Base-by-base conservation (phyloP, 2,329 filamentous ascomycete species). In the Neonectria neomacrospora region DNA sequence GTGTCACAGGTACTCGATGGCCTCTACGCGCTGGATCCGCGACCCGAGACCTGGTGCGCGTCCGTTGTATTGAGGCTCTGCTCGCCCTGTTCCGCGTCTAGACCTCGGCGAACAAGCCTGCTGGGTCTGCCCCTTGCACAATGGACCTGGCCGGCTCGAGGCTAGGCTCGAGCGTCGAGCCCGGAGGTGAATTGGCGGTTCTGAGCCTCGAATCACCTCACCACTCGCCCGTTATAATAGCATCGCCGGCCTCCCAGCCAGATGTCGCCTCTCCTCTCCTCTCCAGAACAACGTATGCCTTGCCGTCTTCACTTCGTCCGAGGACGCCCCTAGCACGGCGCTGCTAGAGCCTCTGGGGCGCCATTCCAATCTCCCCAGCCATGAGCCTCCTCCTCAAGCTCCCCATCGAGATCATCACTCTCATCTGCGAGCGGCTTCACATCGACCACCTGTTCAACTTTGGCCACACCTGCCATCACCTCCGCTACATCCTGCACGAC, bases 341-440 rank as follows among this genome's bases (percentile, higher is more conserved):
- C 30, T 22, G 42, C 42, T 11, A 37, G 30, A 32, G 34, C 30
- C 34, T 56, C 10, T 12, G 32, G 20, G 41, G 41, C 34, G 20
- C 50, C 52, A 59, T 58, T 30, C n/a, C 54, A 54, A 58, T 56
- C 3, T 3, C 23, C 3, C 3, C 23, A 37, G 85, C 85, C 73
- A 79, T 80, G 75, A 72, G 74, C 52, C 68, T 81, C 52, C 68
- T 81, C 22, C 61, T 74, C 37, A 67, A 62, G 16, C 62, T 92
- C 12, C 89, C 90, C 0, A 88, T 86, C 71, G 90, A 92, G 76
- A 80, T 92, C n/a, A 77, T 91, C 28, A 85, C 85, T 53, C 82
- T 85, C 54, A 83, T 92, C 54, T 81, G 84, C 8, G 79, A 79
- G 7, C 77, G 81, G 58, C 80, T 92, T 37, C 80, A 84, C 18